Evolutionary conservation across 306 rosid genomes (phyloP).

Genomic region (Mucuna pruriens): DNA sequence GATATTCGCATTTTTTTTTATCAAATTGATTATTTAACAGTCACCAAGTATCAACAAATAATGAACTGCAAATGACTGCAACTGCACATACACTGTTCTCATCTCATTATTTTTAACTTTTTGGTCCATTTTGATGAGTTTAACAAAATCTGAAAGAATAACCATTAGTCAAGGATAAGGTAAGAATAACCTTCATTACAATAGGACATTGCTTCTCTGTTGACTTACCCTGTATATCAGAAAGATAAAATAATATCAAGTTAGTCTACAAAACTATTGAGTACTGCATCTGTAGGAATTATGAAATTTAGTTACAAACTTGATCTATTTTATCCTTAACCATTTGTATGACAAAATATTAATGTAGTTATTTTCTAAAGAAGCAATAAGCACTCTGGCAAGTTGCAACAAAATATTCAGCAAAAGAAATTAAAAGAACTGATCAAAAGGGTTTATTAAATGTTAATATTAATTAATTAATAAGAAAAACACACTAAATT

Average conservation of each 20-base stretch:
- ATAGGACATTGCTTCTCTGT: slow-evolving; percentile 69
- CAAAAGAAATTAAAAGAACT: background rate
- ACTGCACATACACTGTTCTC: slow-evolving; percentile 6
- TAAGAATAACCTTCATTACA: slow-evolving; percentile 62
- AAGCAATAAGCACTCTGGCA: slow-evolving; percentile 5
- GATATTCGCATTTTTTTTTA: background rate
- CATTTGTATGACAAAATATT: background rate
- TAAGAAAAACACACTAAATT: background rate
- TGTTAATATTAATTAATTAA: background rate
- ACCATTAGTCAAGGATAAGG: slow-evolving; percentile 8
- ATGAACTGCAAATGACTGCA: slow-evolving; percentile 22
- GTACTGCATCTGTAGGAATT: background rate
- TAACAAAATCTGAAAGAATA: slow-evolving; percentile 17
- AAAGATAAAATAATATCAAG: slow-evolving; percentile 32
- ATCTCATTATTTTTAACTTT: background rate
- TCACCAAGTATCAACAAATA: slow-evolving; percentile 24
- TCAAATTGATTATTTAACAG: background rate
- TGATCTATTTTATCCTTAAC: slow-evolving; percentile 23
- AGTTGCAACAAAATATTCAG: slow-evolving; percentile 21
- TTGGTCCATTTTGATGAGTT: background rate
- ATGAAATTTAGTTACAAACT: slow-evolving; percentile 13
- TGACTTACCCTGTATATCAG: slow-evolving; percentile 62
- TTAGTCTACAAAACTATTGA: slow-evolving; percentile 28
- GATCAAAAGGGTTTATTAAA: background rate
- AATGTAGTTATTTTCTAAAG: background rate